Conservation (phyloP, 495 filamentous ascomycete genomes). For the Aspergillus indologenus region DNA sequence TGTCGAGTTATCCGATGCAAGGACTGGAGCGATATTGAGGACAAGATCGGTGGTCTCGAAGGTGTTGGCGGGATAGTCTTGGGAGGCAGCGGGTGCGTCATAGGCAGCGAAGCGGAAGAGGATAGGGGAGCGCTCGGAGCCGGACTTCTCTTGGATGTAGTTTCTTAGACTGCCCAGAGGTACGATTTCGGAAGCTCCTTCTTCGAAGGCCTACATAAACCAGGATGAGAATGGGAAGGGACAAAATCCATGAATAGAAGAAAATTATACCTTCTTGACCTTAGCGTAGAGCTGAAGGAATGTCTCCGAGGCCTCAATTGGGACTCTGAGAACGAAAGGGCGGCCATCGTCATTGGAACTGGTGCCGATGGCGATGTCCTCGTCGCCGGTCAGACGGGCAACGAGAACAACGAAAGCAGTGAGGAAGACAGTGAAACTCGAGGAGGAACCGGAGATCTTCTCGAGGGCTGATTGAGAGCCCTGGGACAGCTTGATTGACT, state of each 20-base stretch:
- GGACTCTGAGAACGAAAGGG: slow-evolving; percentile 47
- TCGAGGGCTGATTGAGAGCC: slow-evolving; percentile 37
- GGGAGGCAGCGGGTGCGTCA: slow-evolving; percentile 46
- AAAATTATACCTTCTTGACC: slow-evolving; percentile 43
- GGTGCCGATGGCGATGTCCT: slow-evolving; percentile 50
- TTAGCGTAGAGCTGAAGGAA: slow-evolving; percentile 43
- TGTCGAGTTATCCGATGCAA: slow-evolving; percentile 17
- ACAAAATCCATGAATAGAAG: neutral
- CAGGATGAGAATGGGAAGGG: slow-evolving; percentile 7
- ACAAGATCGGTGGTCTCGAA: slow-evolving; percentile 48
- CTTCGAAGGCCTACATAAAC: slow-evolving; percentile 32
- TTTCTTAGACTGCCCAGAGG: slow-evolving; percentile 43
- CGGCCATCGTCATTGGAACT: slow-evolving; percentile 43
- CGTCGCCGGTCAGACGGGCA: slow-evolving; percentile 51
- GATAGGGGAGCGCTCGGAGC: slow-evolving; percentile 38
- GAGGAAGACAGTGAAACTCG: slow-evolving; percentile 46
- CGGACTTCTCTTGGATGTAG: slow-evolving; percentile 46
- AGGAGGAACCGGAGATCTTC: slow-evolving; percentile 39
- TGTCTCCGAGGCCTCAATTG: slow-evolving; percentile 37
- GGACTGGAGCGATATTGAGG: slow-evolving; percentile 39
- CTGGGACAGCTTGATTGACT: slow-evolving; percentile 40
- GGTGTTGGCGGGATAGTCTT: slow-evolving; percentile 45
- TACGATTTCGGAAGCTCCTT: slow-evolving; percentile 46
- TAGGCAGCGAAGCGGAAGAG: slow-evolving; percentile 51
- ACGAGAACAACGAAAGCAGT: slow-evolving; percentile 48